These are phyloP conservation scores for Entophlyctis helioformis DNA, from an alignment of 192 early-diverging fungal species.

Conservation along the genomic window DNA sequence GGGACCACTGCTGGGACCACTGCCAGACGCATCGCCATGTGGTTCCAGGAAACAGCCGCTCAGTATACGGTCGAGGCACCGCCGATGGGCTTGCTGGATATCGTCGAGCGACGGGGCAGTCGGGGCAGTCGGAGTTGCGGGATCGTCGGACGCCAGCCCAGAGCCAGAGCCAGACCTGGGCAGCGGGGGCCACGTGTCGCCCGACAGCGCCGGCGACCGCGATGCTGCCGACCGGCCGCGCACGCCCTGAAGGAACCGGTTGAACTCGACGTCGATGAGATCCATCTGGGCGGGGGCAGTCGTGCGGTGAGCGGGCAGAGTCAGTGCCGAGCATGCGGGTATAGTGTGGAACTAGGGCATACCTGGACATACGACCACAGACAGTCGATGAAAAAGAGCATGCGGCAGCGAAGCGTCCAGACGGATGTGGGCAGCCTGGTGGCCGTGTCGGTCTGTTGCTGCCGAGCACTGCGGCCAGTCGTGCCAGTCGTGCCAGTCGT, in stretches of 20 bases:
- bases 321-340: neutral
- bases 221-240: neutral
- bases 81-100: conserved; percentile 10
- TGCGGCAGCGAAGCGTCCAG: too few relatives aligned
- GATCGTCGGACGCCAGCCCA: too few relatives aligned
- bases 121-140: neutral
- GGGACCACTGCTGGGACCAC: too few relatives aligned
- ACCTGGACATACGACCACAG: conserved; percentile 67
- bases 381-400: conserved; percentile 60
- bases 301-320: too few relatives aligned
- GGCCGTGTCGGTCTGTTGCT: too few relatives aligned
- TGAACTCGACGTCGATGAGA: conserved; percentile 17
- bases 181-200: neutral
- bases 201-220: neutral
- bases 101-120: conserved; percentile 15
- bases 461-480: too few relatives aligned
- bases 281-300: conserved; percentile 11
- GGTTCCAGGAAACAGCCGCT: conserved; percentile 18
- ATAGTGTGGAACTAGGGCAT: neutral
- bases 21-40: neutral
- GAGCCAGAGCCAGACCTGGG: too few relatives aligned
- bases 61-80: conserved; percentile 9
- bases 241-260: conserved; percentile 1
- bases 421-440: too few relatives aligned
- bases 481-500: too few relatives aligned